phyloP scores from a whole-genome alignment of 192 early-diverging fungal genomes.

The Spizellomyces punctatus region DNA sequence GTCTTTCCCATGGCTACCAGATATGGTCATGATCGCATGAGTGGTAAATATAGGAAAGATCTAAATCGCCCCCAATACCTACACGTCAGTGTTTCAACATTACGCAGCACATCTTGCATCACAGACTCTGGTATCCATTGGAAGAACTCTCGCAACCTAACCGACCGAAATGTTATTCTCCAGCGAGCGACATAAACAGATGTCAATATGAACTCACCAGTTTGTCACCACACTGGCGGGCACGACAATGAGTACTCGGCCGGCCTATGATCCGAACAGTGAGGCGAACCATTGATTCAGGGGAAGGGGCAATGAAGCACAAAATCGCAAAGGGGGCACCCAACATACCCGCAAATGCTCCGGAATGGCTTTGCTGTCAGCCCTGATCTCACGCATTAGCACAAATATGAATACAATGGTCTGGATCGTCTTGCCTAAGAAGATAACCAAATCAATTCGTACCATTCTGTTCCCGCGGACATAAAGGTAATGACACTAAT shows the following conservation, averaged over 20 bases:
- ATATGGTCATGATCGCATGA: no score
- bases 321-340: no score
- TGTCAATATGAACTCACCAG: slow-evolving; percentile 63
- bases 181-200: not conserved
- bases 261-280: slow-evolving; percentile 7
- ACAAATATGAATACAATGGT: slow-evolving; percentile 73
- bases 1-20: no score
- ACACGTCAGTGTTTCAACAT: no score
- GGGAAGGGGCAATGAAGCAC: no score
- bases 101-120: no score
- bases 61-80: no score
- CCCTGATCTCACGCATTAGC: slow-evolving; percentile 60
- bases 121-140: no score
- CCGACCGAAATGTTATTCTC: no score
- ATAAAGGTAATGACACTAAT: slow-evolving; percentile 3
- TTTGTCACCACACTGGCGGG: slow-evolving; percentile 72
- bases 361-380: slow-evolving; percentile 55
- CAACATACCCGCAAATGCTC: slow-evolving; percentile 38
- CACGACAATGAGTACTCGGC: slow-evolving; percentile 71
- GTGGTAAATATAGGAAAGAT: no score
- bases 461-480: slow-evolving; percentile 6
- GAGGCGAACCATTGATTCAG: no score
- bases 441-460: not conserved
- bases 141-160: no score
- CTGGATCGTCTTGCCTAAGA: slow-evolving; percentile 68